A percentile compares a stretch with the other conserved stretches of the same genome.
Conservation (phyloP, 164 flowering plant genomes). For the Magnolia kwangsiensis region DNA sequence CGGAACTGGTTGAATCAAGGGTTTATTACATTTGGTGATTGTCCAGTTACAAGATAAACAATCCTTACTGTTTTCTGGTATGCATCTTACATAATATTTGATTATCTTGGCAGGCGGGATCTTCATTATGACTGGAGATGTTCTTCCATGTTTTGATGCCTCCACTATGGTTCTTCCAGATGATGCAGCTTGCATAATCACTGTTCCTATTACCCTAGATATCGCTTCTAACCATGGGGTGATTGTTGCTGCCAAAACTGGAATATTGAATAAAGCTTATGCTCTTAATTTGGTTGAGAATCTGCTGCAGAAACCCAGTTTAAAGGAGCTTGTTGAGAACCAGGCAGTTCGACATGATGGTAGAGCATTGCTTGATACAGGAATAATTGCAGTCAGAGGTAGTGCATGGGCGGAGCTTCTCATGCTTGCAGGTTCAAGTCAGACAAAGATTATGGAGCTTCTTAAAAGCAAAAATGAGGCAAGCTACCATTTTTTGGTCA, state of each 20-base stretch:
- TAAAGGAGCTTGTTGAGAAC: conserved; percentile 64
- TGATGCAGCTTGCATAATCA: conserved; percentile 80
- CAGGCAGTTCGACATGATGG: conserved; percentile 89
- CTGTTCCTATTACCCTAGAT: conserved; percentile 96
- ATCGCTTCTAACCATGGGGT: conserved; percentile 98
- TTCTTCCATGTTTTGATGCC: conserved; percentile 96
- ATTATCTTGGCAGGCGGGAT: conserved; percentile 68
- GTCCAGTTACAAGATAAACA: background rate
- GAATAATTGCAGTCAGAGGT: conserved; percentile 90
- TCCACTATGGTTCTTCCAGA: conserved; percentile 74
- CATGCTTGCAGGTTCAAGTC: conserved; percentile 60
- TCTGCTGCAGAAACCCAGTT: conserved; percentile 85
- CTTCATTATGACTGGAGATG: conserved; percentile 98
- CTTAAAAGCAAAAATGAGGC: conserved; percentile 69
- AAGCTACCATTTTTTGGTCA: conserved; percentile 22
- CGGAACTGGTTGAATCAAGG: background rate
- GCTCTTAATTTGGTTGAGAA: conserved; percentile 64
- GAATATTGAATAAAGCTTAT: conserved; percentile 26
- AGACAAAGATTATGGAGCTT: conserved; percentile 64
- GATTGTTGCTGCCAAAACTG: conserved; percentile 70
- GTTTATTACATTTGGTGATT: background rate
- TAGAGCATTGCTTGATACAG: conserved; percentile 92
- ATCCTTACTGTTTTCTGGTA: background rate
- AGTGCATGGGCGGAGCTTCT: conserved; percentile 89
- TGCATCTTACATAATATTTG: conserved; percentile 1